Conservation (phyloP, 768 basidiomycete species). For the Vishniacozyma victoriae region DNA sequence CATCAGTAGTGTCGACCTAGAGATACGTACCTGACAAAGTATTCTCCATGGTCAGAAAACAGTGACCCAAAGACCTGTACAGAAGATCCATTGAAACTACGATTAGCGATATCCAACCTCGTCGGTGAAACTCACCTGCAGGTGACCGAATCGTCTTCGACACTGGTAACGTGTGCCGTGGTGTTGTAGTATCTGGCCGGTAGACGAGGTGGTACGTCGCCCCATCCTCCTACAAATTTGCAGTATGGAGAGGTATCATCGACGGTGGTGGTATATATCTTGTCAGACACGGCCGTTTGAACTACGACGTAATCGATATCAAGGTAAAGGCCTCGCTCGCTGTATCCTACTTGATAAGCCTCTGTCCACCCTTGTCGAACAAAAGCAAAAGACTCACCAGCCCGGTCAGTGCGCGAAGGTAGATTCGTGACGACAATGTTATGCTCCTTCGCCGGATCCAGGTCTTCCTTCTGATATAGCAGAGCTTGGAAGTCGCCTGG, state of each 20-base stretch:
- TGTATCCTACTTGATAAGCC: slow-evolving; percentile 9
- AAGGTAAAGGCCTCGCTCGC: slow-evolving; percentile 6
- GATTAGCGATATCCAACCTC: no score
- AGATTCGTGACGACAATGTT: slow-evolving; percentile 8
- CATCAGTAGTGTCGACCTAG: neutral
- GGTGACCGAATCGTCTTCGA: slow-evolving; percentile 9
- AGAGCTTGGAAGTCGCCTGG: slow-evolving; percentile 2
- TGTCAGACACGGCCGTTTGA: neutral
- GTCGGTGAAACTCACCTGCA: no score
- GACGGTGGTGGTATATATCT: slow-evolving; percentile 9
- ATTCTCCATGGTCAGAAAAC: slow-evolving; percentile 19
- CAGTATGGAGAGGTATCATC: slow-evolving; percentile 19
- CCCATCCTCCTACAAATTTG: slow-evolving; percentile 12
- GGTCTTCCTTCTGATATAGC: slow-evolving; percentile 7
- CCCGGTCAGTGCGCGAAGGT: neutral
- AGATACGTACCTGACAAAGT: slow-evolving; percentile 14
- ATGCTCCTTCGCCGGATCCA: slow-evolving; percentile 12
- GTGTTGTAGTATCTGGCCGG: slow-evolving; percentile 13
- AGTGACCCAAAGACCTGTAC: slow-evolving; percentile 15
- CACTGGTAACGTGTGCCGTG: slow-evolving; percentile 9
- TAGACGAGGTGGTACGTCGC: neutral
- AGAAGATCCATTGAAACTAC: slow-evolving; percentile 25
- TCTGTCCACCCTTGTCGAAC: slow-evolving; percentile 4
- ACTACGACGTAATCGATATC: slow-evolving; percentile 30
- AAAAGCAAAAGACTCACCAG: neutral